These are phyloP conservation scores for Limnanthes douglasii DNA, from an alignment of 345 rosid species.

Conservation along the genomic window DNA sequence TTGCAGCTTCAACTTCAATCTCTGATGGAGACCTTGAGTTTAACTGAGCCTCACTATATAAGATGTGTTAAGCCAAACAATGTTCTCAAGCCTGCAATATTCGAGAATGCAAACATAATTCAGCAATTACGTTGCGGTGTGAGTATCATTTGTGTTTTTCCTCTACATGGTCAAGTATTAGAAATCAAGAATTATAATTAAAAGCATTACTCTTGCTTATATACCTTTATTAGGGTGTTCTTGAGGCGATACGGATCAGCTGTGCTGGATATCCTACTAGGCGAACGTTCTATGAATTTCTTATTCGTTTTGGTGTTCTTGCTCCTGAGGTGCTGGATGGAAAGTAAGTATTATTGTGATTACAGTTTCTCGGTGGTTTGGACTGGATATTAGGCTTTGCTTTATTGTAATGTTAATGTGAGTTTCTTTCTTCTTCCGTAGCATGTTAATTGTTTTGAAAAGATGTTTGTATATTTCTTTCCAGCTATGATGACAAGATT, in stretches of 20 bases:
- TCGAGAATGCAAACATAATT: slow-evolving; percentile 83
- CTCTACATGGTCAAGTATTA: not conserved
- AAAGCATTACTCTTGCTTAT: slow-evolving; percentile 4
- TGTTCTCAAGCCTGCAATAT: slow-evolving; percentile 89
- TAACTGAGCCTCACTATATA: slow-evolving; percentile 98
- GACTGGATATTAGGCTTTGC: not conserved
- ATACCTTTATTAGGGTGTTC: slow-evolving; percentile 35
- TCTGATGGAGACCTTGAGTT: slow-evolving; percentile 88
- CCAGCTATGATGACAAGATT: slow-evolving; percentile 83
- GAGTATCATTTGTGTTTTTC: slow-evolving; percentile 20
- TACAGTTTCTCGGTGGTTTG: not conserved
- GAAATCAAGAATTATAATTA: slow-evolving; percentile 3
- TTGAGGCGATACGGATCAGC: slow-evolving; percentile 98
- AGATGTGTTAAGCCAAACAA: slow-evolving; percentile 99
- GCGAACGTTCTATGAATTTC: slow-evolving; percentile 90
- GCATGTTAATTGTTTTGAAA: slow-evolving; percentile 8
- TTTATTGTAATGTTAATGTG: slow-evolving; percentile 2
- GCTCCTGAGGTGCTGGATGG: slow-evolving; percentile 94
- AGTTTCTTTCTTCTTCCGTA: not conserved
- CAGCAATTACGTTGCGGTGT: slow-evolving; percentile 99
- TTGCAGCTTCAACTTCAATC: slow-evolving; percentile 95
- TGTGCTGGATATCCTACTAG: slow-evolving; percentile 99
- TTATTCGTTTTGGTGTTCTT: slow-evolving; percentile 93
- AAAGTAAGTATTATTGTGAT: slow-evolving; percentile 29
- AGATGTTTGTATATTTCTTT: too few relatives aligned